These are phyloP conservation scores for Backusella morwellensis DNA, from an alignment of 192 early-diverging fungal species.

Conservation along the genomic window DNA sequence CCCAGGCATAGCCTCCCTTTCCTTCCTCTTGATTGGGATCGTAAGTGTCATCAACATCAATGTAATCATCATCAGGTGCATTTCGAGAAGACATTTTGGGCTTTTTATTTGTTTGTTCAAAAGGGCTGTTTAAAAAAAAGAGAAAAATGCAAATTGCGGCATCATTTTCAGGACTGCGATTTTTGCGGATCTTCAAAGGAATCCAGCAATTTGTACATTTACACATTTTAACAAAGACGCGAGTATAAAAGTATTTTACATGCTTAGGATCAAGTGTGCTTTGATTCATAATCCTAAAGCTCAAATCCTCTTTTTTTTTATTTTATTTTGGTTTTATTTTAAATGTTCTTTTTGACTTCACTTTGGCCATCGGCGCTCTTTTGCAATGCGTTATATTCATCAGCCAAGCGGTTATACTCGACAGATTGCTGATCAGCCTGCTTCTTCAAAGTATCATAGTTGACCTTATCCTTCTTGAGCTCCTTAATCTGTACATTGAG, in stretches of 20 bases:
- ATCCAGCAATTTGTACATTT: background rate
- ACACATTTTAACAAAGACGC: too few relatives aligned
- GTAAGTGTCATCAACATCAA: constrained; percentile 55
- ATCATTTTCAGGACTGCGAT: background rate
- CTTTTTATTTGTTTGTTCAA: background rate
- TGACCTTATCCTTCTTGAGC: constrained; percentile 25
- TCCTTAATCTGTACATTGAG: constrained; percentile 24
- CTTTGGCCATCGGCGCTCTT: background rate
- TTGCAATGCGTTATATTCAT: constrained; percentile 29
- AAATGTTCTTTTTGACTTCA: constrained; percentile 36
- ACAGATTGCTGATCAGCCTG: constrained; percentile 23
- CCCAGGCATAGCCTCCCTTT: constrained; percentile 84
- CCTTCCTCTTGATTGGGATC: constrained; percentile 41
- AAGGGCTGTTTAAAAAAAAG: background rate
- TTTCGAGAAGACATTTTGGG: constrained; percentile 12
- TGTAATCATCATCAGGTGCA: constrained; percentile 43
- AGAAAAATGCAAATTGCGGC: background rate
- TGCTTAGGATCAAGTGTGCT: too few relatives aligned
- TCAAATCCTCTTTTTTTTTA: background rate
- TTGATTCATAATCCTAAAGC: too few relatives aligned
- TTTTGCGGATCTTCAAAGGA: background rate
- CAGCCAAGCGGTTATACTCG: constrained; percentile 28
- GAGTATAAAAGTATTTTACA: too few relatives aligned
- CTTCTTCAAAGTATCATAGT: constrained; percentile 35
- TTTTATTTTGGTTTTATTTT: background rate